Conservation (phyloP, 2,329 filamentous ascomycete species). For the Fusarium sp. region DNA sequence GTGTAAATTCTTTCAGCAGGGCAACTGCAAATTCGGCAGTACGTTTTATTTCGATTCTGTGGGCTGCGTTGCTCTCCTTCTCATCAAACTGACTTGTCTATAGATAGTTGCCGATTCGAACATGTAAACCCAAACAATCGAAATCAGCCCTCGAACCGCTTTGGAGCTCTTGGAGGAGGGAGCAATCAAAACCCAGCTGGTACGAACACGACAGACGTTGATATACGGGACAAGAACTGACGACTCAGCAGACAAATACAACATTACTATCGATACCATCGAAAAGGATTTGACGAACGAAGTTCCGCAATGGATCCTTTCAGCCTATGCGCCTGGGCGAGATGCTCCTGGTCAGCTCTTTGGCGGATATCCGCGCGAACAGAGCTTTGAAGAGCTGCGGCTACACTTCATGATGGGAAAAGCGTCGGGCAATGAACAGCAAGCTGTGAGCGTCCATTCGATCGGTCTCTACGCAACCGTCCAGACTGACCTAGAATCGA, state of each 20-base stretch:
- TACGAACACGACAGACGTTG: slow-evolving; percentile 7
- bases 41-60: slow-evolving; percentile 38
- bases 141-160: slow-evolving; percentile 62
- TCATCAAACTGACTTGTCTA: slow-evolving; percentile 12
- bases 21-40: slow-evolving; percentile 63
- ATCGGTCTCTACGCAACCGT: background rate
- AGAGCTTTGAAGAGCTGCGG: slow-evolving; percentile 88
- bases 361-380: slow-evolving; percentile 79
- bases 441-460: slow-evolving; percentile 54
- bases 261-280: slow-evolving; percentile 67
- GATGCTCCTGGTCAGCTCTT: slow-evolving; percentile 85
- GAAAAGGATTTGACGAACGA: slow-evolving; percentile 74
- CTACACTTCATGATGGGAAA: slow-evolving; percentile 73
- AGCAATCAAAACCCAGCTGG: slow-evolving; percentile 32
- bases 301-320: slow-evolving; percentile 84
- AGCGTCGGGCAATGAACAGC: slow-evolving; percentile 66
- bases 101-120: slow-evolving; percentile 64
- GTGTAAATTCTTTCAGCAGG: slow-evolving; percentile 61
- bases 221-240: slow-evolving; percentile 15
- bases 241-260: slow-evolving; percentile 52
- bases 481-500: slow-evolving; percentile 29
- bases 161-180: slow-evolving; percentile 57
- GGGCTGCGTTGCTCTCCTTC: background rate
- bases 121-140: slow-evolving; percentile 54
- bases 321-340: slow-evolving; percentile 81